phyloP scores from a whole-genome alignment of 345 rosid species.

The Arabidopsis thaliana region DNA sequence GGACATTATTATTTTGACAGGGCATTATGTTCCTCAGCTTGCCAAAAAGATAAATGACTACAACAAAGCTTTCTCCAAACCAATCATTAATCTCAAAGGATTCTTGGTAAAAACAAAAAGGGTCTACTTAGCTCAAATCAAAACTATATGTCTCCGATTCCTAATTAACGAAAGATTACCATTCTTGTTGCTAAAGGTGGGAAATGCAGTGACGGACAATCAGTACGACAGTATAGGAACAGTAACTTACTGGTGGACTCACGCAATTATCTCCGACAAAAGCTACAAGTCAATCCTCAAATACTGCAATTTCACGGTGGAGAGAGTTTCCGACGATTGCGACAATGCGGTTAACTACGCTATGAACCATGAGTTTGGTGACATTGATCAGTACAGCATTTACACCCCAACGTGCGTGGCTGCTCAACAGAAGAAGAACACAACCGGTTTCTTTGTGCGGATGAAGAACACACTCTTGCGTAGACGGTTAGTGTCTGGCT shows the following conservation, averaged over 20 bases:
- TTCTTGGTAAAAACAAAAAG: conserved; percentile 57
- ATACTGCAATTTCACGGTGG: conserved; percentile 69
- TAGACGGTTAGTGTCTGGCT: conserved; percentile 63
- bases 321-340: conserved; percentile 54
- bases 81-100: conserved; percentile 82
- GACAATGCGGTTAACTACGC: conserved; percentile 69
- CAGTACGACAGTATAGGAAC: conserved; percentile 83
- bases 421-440: conserved; percentile 39
- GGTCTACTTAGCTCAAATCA: background rate
- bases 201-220: conserved; percentile 83
- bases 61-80: conserved; percentile 56
- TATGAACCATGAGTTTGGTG: conserved; percentile 70
- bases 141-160: background rate
- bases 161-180: background rate
- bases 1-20: conserved; percentile 40
- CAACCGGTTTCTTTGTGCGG: conserved; percentile 39
- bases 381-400: conserved; percentile 86
- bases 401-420: conserved; percentile 74
- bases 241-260: conserved; percentile 89
- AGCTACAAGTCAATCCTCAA: conserved; percentile 68
- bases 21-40: conserved; percentile 94
- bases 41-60: conserved; percentile 77
- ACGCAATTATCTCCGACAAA: conserved; percentile 78
- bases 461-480: conserved; percentile 63
- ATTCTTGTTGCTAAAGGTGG: conserved; percentile 55